Base-by-base conservation (phyloP, 1,139 yeast species). In the Tardiomyces digboiensis region DNA sequence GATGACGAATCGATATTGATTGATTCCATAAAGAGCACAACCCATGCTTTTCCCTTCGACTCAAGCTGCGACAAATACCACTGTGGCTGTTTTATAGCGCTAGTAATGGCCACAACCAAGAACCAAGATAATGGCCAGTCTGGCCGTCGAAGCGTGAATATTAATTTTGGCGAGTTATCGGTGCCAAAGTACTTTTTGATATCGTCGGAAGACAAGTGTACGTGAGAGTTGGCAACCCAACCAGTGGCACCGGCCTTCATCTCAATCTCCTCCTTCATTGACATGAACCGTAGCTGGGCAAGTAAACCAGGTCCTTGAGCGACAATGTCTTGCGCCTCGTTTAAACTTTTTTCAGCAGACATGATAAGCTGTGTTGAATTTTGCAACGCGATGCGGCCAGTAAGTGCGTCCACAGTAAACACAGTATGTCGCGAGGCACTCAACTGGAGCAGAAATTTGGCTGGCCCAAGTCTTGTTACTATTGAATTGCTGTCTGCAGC, bases 61-160 rank as follows among this genome's bases (percentile, higher is more conserved):
- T 55, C 52, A 36, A 61, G 47, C 41, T 59, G 58, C 41, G 60
- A 54, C 22, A 61, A 53, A 52, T 54, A 60, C 65, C 65, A 61
- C 16, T 48, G 46, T 1, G 63, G 62, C 19, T n/a, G 33, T 16
- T n/a, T 8, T n/a, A 26, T 16, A 3, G 33, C 33, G 8, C 3
- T 50, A 4, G 52, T 49, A 6, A 64, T 44, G 0, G 61, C 54
- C 1, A 61, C 65, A 3, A 63, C 50, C 19, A 66, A 47, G 44
- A 58, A 65, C 68, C 70, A 66, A 14, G 60, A 57, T 1, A 49
- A 47, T 0, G 67, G 56, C 68, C 67, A 62, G 7, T 47, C 45
- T 1, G 64, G 56, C 39, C 54, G 56, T 13, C 67, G 51, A 36
- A 66, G 47, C 19, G 59, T 61, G 36, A 65, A 56, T 8, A 62